Evolutionary conservation across 805 yeast genomes (phyloP), one percentile per base, ranked within the genome.

Genomic region (Teunomyces funiuensis): DNA sequence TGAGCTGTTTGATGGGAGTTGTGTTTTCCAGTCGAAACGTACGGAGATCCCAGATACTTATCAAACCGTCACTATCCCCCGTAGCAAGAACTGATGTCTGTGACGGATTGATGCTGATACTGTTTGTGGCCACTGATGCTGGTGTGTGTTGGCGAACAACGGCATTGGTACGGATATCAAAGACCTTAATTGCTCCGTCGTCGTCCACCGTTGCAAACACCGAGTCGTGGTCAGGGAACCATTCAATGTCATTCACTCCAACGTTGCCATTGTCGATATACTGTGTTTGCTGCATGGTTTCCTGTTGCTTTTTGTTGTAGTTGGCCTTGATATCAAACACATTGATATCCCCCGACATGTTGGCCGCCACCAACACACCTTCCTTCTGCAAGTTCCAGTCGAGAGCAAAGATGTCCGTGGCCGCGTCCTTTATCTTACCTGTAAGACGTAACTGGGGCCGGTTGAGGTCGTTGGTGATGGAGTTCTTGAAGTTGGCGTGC

Each of bases 211-310:
- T 59, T 1, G 78, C 80, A 43, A 88, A 73, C 2, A 87, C 50
- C 0, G 80, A 66, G 45, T 77, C 80, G 53, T 87, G 89, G 26
- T 63, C 61, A 2, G 78, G 76, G 40, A 77, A 65, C 88, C 90
- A 89, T 41, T 81, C 74, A 1, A 85, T 69, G 51, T 83, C 90
- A 57, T 89, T 90, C 11, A 83, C 73, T 0, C 89, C 88, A 2
- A 54, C 55, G 10, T 30, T 37, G 1, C 20, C 37, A n/a, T 36
- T 31, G 37, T 29, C 50, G 17, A 6, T 6, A 34, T 40, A 37
- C n/a, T 14, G 17, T 6, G 39, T 16, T 17, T 28, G 18, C 13
- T 28, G 26, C 28, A 22, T 30, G 2, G 38, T 18, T 17, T 37
- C 40, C 7, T 37, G 15, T 9, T n/a, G n/a, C n/a, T n/a, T n/a